Evolutionary conservation across 2,329 filamentous ascomycete species (phyloP).

Genomic region (Lachnellula occidentalis): DNA sequence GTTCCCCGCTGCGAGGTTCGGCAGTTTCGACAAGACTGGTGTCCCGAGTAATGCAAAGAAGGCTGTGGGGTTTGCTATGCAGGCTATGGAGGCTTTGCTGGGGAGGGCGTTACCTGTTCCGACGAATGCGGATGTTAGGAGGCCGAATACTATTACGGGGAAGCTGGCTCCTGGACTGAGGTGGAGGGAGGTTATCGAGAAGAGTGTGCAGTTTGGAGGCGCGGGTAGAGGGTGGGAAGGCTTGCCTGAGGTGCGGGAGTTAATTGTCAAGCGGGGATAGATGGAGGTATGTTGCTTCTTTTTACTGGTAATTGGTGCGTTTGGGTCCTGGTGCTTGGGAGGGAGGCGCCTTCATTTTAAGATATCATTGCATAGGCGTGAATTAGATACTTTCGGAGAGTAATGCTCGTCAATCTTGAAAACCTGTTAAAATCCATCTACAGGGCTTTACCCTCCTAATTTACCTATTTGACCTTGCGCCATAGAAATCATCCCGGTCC

Average conservation of each 20-base stretch:
- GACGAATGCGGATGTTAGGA: constrained; percentile 28
- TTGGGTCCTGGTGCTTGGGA: neutral
- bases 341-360: neutral
- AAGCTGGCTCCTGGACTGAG: constrained; percentile 29
- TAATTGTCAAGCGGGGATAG: constrained; percentile 24
- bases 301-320: neutral
- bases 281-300: neutral
- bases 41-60: constrained; percentile 32
- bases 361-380: neutral
- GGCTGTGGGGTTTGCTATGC: constrained; percentile 32
- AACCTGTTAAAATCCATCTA: too few relatives aligned
- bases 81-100: constrained; percentile 32
- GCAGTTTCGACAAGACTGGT: constrained; percentile 29
- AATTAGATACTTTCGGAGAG: neutral
- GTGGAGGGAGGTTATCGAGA: constrained; percentile 31
- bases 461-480: too few relatives aligned
- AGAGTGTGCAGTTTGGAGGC: constrained; percentile 29
- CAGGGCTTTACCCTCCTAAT: too few relatives aligned
- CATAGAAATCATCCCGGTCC: too few relatives aligned
- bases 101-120: constrained; percentile 30
- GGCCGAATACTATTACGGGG: constrained; percentile 31
- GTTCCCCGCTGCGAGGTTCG: constrained; percentile 27
- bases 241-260: constrained; percentile 29
- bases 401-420: too few relatives aligned
- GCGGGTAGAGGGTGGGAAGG: constrained; percentile 30